A percentile compares a stretch with the other conserved stretches of the same genome.
Evolutionary conservation across 495 filamentous ascomycete genomes (phyloP).

Genomic region (Pyrenula massariospora): DNA sequence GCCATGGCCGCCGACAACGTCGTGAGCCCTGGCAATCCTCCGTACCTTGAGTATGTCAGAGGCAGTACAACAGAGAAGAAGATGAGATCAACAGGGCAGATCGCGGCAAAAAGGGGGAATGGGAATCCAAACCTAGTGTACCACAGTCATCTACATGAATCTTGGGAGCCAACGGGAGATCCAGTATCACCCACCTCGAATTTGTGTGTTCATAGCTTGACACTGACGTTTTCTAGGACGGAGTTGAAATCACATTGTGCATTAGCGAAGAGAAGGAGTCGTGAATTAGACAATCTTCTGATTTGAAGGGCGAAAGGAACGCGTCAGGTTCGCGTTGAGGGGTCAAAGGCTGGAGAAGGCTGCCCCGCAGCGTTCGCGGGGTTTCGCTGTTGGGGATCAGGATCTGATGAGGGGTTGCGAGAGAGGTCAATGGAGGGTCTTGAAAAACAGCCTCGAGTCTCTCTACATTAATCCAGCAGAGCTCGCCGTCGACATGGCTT

Average conservation of each 20-base stretch:
- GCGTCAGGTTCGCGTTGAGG: slow-evolving; percentile 5
- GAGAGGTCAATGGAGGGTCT: too few relatives aligned
- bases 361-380: neutral
- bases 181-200: too few relatives aligned
- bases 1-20: slow-evolving; percentile 59
- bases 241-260: slow-evolving; percentile 59
- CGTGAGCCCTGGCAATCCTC: slow-evolving; percentile 58
- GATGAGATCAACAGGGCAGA: slow-evolving; percentile 15
- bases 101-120: slow-evolving; percentile 28
- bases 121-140: slow-evolving; percentile 66
- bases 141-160: slow-evolving; percentile 50
- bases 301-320: neutral
- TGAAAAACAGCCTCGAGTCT: too few relatives aligned
- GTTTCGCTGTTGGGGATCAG: neutral
- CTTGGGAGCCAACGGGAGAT: slow-evolving; percentile 54
- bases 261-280: slow-evolving; percentile 26
- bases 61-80: slow-evolving; percentile 39
- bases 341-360: slow-evolving; percentile 12
- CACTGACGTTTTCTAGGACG: slow-evolving; percentile 46
- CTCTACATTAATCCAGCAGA: too few relatives aligned
- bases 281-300: neutral
- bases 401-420: neutral
- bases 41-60: slow-evolving; percentile 53
- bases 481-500: slow-evolving; percentile 24
- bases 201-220: too few relatives aligned